Base-by-base conservation (phyloP, 495 filamentous ascomycete genomes). In the Achaetomiella virescens region DNA sequence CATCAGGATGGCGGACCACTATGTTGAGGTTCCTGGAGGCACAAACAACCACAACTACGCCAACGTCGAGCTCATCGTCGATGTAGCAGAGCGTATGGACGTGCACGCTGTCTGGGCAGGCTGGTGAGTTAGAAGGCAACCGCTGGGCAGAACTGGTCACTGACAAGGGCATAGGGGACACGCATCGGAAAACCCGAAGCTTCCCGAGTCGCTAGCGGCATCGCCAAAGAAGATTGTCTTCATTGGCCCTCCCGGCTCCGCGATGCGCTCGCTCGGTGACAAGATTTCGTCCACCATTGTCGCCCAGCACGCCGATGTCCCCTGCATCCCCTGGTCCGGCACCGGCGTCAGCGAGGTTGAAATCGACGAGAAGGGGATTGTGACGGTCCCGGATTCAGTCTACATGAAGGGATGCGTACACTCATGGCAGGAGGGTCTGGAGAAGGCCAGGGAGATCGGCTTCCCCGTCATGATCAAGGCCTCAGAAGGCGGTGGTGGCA, bases 31-130 rank as follows among this genome's bases (percentile, higher is more conserved):
- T 46, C 93, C 93, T n/a, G 93, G 93, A 63, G 93, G 93, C 65
- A 99, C 95, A 43, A 99, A 99, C 76, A 99, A 99, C 80, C 97
- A 99, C 84, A 99, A 99, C 75, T 99, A 99, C 70, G 93, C 93
- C 69, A 99, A 99, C 74, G 93, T 99, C 44, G 93, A 99, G 77
- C 78, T 99, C 63, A 97, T 99, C 70, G 93, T 99, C 55, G 93
- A 99, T 78, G 83, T 99, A 68, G 93, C 93, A n/a, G 93, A 99
- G 78, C 89, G 93, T 33, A 97, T 96, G 90, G 83, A 88, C 58
- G 93, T 97, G 42, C 93, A 99, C 63, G 93, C 93, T 55, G 93
- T 99, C 15, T 99, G 93, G 93, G 93, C 93, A 61, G 93, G 93
- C 82, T 99, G 93, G 90, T 95, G 68, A 75, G 86, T 69, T n/a